Base-by-base conservation (phyloP, 148 eudicot species). In the Heliosperma pusillum region DNA sequence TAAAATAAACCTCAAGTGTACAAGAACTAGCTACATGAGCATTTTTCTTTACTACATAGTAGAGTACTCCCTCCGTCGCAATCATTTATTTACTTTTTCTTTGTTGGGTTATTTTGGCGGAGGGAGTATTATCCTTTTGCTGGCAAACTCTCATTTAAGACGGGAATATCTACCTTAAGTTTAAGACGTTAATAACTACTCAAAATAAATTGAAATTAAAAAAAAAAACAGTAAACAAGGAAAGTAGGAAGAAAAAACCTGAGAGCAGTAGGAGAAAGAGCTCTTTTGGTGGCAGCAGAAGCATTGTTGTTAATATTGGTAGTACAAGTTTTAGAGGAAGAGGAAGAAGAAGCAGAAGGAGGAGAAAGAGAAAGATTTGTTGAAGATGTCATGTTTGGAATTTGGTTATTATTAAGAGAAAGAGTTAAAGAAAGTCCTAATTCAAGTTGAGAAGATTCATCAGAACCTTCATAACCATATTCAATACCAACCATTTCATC, bases 201-300 rank as follows among this genome's bases (percentile, higher is more conserved):
- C n/a, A n/a, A n/a, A n/a, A n/a, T n/a, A n/a, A n/a, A n/a, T n/a
- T n/a, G n/a, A n/a, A n/a, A n/a, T n/a, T n/a, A n/a, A n/a, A n/a
- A n/a, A 66, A 25, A 55, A 44, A 29, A 5, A 4, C 24, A 27
- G 50, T 12, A 47, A 61, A 22, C 29, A 29, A 15, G 10, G 21
- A 52, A 25, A 15, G 55, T 36, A 13, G 5, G 7, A 45, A 26
- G 22, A 64, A 70, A 22, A 61, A 74, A 87, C 89, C 90, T 82
- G 67, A 80, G 78, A 36, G 79, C 86, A 74, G 85, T 74, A 67
- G 96, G 92, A 40, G 97, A 86, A 65, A 89, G 90, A 78, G 83
- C 86, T 72, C 97, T 88, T 77, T 91, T 91, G 66, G 86, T 82
- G 45, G 91, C 96, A 77, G 84, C 71, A 42, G 85, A 73, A 76